Percentiles rank a stretch among this genome's conserved stretches.
These are phyloP conservation scores for Fraxinus quadrangulata DNA, from an alignment of 257 asterid species.

Conservation along the genomic window DNA sequence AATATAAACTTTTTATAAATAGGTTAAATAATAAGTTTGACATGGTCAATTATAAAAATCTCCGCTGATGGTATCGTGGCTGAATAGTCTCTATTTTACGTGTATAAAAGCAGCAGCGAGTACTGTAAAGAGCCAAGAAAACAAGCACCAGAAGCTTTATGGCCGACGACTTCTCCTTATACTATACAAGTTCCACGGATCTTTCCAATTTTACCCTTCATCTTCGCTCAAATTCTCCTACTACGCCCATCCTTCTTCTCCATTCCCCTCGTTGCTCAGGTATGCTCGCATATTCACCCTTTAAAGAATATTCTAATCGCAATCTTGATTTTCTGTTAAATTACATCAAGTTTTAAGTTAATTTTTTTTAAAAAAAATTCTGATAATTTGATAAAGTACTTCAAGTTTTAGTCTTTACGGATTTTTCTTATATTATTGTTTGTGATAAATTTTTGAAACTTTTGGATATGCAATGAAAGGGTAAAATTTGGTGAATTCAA, in stretches of 20 bases:
- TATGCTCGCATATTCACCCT: slow-evolving; percentile 11
- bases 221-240: slow-evolving; percentile 16
- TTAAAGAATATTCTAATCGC: not conserved
- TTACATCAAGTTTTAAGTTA: not conserved
- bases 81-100: not conserved
- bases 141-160: slow-evolving; percentile 49
- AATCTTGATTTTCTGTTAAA: not conserved
- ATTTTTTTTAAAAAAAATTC: not conserved
- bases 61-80: too few species aligned
- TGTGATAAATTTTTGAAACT: not conserved
- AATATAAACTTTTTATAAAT: too few species aligned
- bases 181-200: slow-evolving; percentile 28
- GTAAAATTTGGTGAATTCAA: slow-evolving; percentile 14
- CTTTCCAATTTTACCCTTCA: slow-evolving; percentile 30
- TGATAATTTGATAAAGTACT: not conserved
- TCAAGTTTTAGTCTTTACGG: not conserved
- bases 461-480: slow-evolving; percentile 4
- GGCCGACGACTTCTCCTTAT: slow-evolving; percentile 53
- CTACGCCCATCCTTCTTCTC: slow-evolving; percentile 15
- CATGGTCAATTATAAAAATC: too few species aligned
- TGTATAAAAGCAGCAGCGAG: slow-evolving; percentile 3
- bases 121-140: slow-evolving; percentile 14
- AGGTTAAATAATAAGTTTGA: too few species aligned
- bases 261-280: slow-evolving; percentile 38
- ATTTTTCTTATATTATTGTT: not conserved